These are phyloP conservation scores for Capsicum rhomboideum DNA, from an alignment of 257 asterid species.

Conservation along the genomic window DNA sequence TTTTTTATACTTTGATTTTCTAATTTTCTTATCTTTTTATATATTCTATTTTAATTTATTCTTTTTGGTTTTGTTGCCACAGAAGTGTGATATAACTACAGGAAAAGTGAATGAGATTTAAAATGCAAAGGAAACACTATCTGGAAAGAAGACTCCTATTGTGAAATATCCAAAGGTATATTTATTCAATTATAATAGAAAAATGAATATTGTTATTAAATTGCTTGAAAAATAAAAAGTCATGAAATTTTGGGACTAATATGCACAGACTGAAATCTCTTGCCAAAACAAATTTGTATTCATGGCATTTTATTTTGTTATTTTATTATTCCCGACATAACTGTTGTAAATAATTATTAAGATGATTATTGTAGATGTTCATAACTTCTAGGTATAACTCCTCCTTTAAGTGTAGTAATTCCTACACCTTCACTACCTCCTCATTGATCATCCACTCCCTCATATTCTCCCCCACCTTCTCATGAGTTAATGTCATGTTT, in stretches of 20 bases:
- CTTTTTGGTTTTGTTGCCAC: neutral
- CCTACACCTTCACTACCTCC: no score
- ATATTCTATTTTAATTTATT: neutral
- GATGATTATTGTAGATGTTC: no score
- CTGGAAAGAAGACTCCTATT: constrained; percentile 51
- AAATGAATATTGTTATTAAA: neutral
- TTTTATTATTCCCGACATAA: no score
- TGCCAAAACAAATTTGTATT: neutral
- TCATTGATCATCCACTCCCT: no score
- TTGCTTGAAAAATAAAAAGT: neutral
- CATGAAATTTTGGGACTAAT: neutral
- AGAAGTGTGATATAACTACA: constrained; percentile 42
- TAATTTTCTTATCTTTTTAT: neutral
- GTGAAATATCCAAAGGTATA: constrained; percentile 55
- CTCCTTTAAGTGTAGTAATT: no score
- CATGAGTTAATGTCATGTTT: no score
- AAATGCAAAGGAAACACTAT: constrained; percentile 50
- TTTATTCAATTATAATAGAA: neutral
- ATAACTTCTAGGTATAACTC: no score
- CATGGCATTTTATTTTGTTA: neutral
- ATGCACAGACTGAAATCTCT: neutral
- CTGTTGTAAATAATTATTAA: no score
- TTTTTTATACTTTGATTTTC: no score
- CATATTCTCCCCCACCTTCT: no score
- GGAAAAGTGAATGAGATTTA: constrained; percentile 45